phyloP scores from a whole-genome alignment of 2,329 filamentous ascomycete species.

The Colletotrichum filicis region DNA sequence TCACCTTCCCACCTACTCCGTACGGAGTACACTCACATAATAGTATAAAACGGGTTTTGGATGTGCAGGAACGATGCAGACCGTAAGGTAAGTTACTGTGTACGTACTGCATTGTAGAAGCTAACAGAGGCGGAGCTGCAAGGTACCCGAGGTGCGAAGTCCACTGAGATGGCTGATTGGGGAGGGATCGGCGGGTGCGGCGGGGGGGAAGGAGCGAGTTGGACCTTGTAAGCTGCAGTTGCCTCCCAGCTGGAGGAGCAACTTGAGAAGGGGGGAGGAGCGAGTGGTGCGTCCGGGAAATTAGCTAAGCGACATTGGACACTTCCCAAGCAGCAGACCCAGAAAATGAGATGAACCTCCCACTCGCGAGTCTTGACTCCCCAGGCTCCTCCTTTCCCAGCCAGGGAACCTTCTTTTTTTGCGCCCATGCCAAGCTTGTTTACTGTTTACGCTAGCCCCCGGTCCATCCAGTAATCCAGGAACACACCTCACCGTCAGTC shows the following conservation, averaged over 20 bases:
- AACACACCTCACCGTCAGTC: not conserved
- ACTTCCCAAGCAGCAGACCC: slow-evolving; percentile 13
- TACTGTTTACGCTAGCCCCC: not conserved
- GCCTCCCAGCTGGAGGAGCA: too few relatives aligned
- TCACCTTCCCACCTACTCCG: too few relatives aligned
- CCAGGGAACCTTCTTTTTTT: slow-evolving; percentile 1
- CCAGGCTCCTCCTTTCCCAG: not conserved
- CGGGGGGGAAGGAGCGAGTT: not conserved
- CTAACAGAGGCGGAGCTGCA: slow-evolving; percentile 26
- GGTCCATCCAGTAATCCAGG: not conserved
- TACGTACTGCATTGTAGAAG: not conserved
- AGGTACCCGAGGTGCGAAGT: slow-evolving; percentile 23
- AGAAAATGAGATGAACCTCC: slow-evolving; percentile 33
- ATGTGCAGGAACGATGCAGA: not conserved
- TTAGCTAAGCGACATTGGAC: slow-evolving; percentile 38
- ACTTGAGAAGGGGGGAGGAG: not conserved
- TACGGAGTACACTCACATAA: not conserved
- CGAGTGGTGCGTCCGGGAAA: slow-evolving; percentile 32
- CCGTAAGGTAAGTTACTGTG: too few relatives aligned
- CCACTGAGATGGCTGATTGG: slow-evolving; percentile 15
- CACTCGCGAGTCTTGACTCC: too few relatives aligned
- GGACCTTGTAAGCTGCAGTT: not conserved
- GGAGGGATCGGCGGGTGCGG: slow-evolving; percentile 25
- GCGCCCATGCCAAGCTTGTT: not conserved
- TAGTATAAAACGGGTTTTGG: not conserved